Base-by-base conservation (phyloP, 2,329 filamentous ascomycete species). In the Alternaria sp. region DNA sequence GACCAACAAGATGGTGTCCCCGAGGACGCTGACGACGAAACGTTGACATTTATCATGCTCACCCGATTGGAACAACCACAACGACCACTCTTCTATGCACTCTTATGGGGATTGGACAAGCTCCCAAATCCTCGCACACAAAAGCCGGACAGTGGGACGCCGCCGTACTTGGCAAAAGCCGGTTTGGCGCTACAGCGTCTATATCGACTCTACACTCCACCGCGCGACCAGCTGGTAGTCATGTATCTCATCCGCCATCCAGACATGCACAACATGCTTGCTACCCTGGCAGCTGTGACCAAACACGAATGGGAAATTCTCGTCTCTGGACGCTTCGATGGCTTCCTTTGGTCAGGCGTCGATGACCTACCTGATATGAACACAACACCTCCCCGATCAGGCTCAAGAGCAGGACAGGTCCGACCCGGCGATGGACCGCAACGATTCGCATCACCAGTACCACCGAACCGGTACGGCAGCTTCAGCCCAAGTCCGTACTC, bases 271-370 rank as follows among this genome's bases (percentile, higher is more conserved):
- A 91, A 96, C 74, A 89, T 97, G 30, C 88, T 98, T 4, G 90
- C 93, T 44, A 97, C 95, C 0, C 86, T 97, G 54, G 90, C 92
- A 37, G 93, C 94, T 56, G 96, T 98, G 71, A 96, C 91, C 75
- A 88, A 90, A 50, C 92, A 92, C n/a, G 95, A 98, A 80, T 98
- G 95, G 95, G 95, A 97, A 66, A 97, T 98, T 59, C 85, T 98
- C 12, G 93, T 91, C 5, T 97, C 95, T 0, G 95, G 95, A 26
- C 91, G 95, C 26, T 98, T 98, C 73, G 94, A 97, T 75, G 95
- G 95, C 5, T 98, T 98, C 81, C 85, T 97, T 20, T 97, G 95
- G 89, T 97, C 93, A 47, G 95, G 95, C 21, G 93, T 93, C 7
- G 94, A 97, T 68, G 84, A 87, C 50, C 69, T 80, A 14, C 71